Evolutionary conservation across 1,139 yeast genomes (phyloP), one percentile per base, ranked within the genome.

Genomic region (Blastobotrys capitulatus): DNA sequence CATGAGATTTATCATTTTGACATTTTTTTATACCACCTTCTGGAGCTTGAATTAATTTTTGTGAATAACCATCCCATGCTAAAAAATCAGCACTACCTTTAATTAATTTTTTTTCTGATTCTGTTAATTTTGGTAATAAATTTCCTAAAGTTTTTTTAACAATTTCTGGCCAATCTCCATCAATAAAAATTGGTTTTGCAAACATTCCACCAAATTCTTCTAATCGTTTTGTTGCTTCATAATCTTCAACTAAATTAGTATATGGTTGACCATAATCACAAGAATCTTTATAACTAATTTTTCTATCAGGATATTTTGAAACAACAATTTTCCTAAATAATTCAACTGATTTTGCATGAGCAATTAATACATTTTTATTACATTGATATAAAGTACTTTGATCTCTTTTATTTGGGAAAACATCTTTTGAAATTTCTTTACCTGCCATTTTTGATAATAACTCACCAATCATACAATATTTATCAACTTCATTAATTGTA

Each of bases 21-120:
- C 59, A 56, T 16, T 51, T 45, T 6, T 42, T 46, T 53, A 54
- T 31, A 22, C 52, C 48, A 16, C 20, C 29, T 52, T 61, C 56
- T 60, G 65, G 64, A 2, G 65, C 61, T 25, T 57, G 60, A 34
- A 60, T 56, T 13, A 35, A 29, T n/a, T 60, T 61, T 3, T 59
- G 66, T 19, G 66, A 64, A 51, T 66, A 69, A 15, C 68, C 68
- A 47, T 68, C 70, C 54, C 68, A 57, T 16, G 71, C 72, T 36
- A 63, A 61, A 56, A 61, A 68, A 48, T 68, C 72, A 15, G 60
- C 46, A 1, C 64, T 57, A 19, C 57, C 57, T 8, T 56, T 50
- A 31, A 66, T 60, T 34, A 60, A 52, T 34, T 50, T 47, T 45
- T 62, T 57, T 51, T 68, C 68, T 16, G 61, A 67, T 1, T 46